Percentiles rank a stretch among this genome's conserved stretches.
Evolutionary conservation across 1,284 basidiomycete species (phyloP).

Genomic region (Cystobasidium pallidum): DNA sequence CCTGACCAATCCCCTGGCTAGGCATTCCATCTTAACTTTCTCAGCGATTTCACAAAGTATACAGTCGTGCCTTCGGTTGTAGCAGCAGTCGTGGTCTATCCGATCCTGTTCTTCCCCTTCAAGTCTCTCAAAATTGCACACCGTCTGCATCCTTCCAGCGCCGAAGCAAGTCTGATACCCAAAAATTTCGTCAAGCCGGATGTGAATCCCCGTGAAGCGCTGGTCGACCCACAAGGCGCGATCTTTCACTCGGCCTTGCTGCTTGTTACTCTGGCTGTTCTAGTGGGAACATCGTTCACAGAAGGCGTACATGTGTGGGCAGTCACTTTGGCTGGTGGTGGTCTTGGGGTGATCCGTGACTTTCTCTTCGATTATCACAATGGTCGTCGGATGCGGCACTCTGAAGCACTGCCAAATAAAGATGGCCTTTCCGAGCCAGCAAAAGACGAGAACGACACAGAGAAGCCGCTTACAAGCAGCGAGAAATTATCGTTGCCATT

Average conservation of each 20-base stretch:
- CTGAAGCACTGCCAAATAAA: background rate
- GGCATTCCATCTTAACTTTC: conserved; percentile 53
- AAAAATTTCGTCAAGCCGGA: conserved; percentile 58
- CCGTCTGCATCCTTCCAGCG: conserved; percentile 37
- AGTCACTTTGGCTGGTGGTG: conserved; percentile 85
- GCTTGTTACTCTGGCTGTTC: conserved; percentile 62
- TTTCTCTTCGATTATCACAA: conserved; percentile 38
- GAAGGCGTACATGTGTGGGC: conserved; percentile 63
- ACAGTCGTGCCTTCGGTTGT: conserved; percentile 59
- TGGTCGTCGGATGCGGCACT: background rate
- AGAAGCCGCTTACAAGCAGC: background rate
- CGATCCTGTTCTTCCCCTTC: conserved; percentile 56
- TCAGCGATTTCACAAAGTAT: conserved; percentile 51
- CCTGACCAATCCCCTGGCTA: conserved; percentile 20
- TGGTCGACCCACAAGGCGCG: conserved; percentile 62
- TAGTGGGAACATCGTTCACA: conserved; percentile 65
- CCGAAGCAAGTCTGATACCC: conserved; percentile 57
- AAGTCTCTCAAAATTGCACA: conserved; percentile 12
- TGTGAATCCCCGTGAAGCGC: conserved; percentile 59
- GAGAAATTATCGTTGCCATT: conserved; percentile 43
- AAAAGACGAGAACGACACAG: background rate
- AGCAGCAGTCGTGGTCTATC: conserved; percentile 58
- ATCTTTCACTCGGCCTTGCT: conserved; percentile 62
- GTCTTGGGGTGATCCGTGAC: conserved; percentile 58
- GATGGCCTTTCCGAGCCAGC: background rate